These are phyloP conservation scores for Austroboletus niveus DNA, from an alignment of 1,284 basidiomycete genomes.

Conservation along the genomic window DNA sequence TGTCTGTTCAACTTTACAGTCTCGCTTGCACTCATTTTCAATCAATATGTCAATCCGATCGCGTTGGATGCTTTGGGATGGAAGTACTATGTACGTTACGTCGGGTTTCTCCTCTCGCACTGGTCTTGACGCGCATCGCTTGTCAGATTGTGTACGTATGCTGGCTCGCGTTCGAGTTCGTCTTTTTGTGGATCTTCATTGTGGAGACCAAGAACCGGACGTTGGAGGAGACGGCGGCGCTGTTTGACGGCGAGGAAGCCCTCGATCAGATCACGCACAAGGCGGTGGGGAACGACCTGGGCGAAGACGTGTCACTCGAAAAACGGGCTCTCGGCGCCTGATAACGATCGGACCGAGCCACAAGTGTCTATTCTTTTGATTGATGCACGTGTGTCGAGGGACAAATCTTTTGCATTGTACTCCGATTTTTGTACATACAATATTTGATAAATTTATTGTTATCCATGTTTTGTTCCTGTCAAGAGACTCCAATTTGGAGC, in stretches of 20 bases:
- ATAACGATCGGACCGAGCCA: too few species aligned
- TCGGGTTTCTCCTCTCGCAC: neutral
- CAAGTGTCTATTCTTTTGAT: too few species aligned
- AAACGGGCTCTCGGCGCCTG: too few species aligned
- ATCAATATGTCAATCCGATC: conserved; percentile 69
- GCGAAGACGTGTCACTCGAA: too few species aligned
- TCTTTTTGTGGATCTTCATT: conserved; percentile 64
- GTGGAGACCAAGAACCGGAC: conserved; percentile 72
- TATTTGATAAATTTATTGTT: too few species aligned
- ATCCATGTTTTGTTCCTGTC: too few species aligned
- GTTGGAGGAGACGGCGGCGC: conserved; percentile 71
- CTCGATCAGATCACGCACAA: conserved; percentile 39
- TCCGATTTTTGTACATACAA: too few species aligned
- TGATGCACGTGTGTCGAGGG: too few species aligned
- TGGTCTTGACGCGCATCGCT: neutral
- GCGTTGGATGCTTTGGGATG: conserved; percentile 57
- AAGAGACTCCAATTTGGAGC: too few species aligned
- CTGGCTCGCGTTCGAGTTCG: conserved; percentile 63
- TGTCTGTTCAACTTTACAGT: conserved; percentile 68
- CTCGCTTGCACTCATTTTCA: conserved; percentile 34
- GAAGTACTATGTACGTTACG: conserved; percentile 55
- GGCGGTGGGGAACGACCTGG: too few species aligned
- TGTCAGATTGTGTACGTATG: conserved; percentile 62
- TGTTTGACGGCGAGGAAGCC: conserved; percentile 66
- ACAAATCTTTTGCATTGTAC: too few species aligned